Base-by-base conservation (phyloP, 2,329 filamentous ascomycete genomes). In the Cryphonectria japonica region DNA sequence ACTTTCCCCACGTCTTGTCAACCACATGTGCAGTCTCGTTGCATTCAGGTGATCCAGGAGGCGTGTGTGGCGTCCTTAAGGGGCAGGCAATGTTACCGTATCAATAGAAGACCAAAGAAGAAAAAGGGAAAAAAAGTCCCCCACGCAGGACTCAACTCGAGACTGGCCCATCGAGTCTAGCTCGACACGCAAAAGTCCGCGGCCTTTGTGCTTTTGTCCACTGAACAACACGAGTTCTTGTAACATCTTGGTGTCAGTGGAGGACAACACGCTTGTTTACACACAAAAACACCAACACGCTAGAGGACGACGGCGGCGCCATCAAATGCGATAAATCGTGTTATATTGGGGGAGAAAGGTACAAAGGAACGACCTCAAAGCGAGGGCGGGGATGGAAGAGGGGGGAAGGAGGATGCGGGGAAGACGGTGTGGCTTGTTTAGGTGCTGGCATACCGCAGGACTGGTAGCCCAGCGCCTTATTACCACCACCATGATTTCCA, bases 21-120 rank as follows among this genome's bases (percentile, higher is more conserved):
- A n/a, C 8, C 34, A 61, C 32, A 61, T 39, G 59, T 34, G 34
- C 32, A 39, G 59, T 39, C 34, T n/a, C 34, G 16, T 61, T 39
- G 59, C 59, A 39, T 61, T 39, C 59, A 61, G 59, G 59, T 61
- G 59, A 61, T 61, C 59, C 32, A 61, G 34, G 59, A 61, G 59
- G 59, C 19, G 59, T n/a, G 19, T 7, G 8, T 61, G 22, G 32
- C 32, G 34, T 32, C 9, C 11, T 26, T 59, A n/a, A n/a, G 34
- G 59, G 34, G 11, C 34, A 22, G 59, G 19, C 59, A 34, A 61
- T 61, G 34, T 61, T 34, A 61, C 59, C 34, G 32, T 61, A 14
- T 37, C 59, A 60, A 34, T 3, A 43, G 4, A 43, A 43, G 14
- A 43, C 13, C 13, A 43, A 14, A 16, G 16, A 5, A 43, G 5